Conservation (phyloP, 495 filamentous ascomycete genomes). For the Aspergillus conjunctus region DNA sequence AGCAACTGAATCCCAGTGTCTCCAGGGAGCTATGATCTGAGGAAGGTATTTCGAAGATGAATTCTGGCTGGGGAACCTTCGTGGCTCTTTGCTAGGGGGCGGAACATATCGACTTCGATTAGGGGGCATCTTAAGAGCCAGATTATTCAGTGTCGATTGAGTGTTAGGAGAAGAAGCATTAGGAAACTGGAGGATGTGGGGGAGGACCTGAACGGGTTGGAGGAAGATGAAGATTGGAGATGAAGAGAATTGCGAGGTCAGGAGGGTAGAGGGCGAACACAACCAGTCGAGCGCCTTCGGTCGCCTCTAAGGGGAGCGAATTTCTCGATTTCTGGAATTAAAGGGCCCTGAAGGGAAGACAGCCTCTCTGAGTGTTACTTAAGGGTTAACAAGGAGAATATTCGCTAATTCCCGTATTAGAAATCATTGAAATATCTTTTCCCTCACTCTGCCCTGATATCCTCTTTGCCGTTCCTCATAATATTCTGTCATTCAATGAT, state of each 20-base stretch:
- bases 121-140: neutral
- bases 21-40: slow-evolving; percentile 38
- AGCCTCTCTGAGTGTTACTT: no score
- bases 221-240: slow-evolving; percentile 5
- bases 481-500: no score
- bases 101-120: neutral
- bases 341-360: neutral
- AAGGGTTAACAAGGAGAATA: no score
- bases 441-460: no score
- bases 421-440: no score
- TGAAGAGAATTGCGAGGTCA: neutral
- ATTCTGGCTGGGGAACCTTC: neutral
- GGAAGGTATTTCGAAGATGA: neutral
- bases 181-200: neutral
- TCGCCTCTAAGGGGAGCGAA: neutral
- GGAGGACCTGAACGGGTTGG: neutral
- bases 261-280: neutral
- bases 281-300: neutral
- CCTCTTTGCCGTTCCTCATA: no score
- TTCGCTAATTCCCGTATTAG: no score
- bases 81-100: neutral
- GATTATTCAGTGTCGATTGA: neutral
- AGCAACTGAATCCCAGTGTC: slow-evolving; percentile 39
- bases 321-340: neutral
- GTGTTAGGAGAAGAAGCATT: neutral